A percentile compares a stretch with the other conserved stretches of the same genome.
These are phyloP conservation scores for Pseudogymnoascus sp. DNA, from an alignment of 2,329 filamentous ascomycete genomes.

Conservation along the genomic window DNA sequence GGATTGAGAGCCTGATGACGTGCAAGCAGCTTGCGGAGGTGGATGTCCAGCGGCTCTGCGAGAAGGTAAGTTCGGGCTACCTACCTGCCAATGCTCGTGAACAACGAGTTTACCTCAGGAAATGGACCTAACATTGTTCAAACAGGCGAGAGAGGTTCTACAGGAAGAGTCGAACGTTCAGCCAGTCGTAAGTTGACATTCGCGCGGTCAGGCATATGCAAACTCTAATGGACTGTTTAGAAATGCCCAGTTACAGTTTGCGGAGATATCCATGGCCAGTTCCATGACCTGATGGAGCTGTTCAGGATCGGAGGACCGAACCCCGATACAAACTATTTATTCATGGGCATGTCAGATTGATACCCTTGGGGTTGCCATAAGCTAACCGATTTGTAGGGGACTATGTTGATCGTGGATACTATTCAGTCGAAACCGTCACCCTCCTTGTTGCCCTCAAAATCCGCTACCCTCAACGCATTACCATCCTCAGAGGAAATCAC, in stretches of 20 bases:
- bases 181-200: conserved; percentile 66
- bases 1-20: conserved; percentile 96
- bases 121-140: conserved; percentile 1
- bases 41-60: conserved; percentile 93
- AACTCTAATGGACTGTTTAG: conserved; percentile 3
- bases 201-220: neutral
- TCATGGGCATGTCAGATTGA: conserved; percentile 62
- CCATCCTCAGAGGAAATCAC: conserved; percentile 88
- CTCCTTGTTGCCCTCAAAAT: conserved; percentile 94
- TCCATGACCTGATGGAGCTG: conserved; percentile 94
- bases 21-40: conserved; percentile 96
- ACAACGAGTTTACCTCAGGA: neutral
- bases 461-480: conserved; percentile 94
- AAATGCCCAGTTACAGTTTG: conserved; percentile 44
- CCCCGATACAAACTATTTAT: conserved; percentile 91
- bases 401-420: conserved; percentile 96
- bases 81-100: neutral
- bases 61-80: conserved; percentile 61
- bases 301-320: conserved; percentile 90
- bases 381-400: conserved; percentile 50
- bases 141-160: conserved; percentile 84
- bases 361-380: neutral
- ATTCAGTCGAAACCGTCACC: conserved; percentile 93
- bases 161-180: conserved; percentile 98
- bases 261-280: conserved; percentile 93